These are phyloP conservation scores for Hygrocybe coccinea DNA, from an alignment of 768 basidiomycete genomes.

Conservation along the genomic window DNA sequence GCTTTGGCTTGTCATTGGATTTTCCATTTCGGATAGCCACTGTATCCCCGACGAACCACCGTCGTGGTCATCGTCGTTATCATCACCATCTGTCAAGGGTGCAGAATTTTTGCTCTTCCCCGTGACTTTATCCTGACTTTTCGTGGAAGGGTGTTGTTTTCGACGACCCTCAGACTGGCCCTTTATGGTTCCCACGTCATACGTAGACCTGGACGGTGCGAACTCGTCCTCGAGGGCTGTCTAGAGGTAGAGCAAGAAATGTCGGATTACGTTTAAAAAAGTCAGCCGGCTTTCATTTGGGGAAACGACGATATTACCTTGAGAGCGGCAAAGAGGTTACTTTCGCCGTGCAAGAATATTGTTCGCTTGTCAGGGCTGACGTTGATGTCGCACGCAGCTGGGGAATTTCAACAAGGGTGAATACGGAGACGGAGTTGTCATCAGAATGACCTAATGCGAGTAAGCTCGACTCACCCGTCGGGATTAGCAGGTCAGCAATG, in stretches of 20 bases:
- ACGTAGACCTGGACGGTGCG: slow-evolving; percentile 69
- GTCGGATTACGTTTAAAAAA: not conserved
- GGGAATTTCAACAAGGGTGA: not conserved
- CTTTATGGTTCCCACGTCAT: slow-evolving; percentile 40
- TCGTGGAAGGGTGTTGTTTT: not conserved
- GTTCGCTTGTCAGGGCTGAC: slow-evolving; percentile 97
- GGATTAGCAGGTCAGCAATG: slow-evolving; percentile 77
- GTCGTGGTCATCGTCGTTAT: too few relatives aligned
- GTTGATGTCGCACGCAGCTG: slow-evolving; percentile 86
- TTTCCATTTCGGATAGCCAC: too few relatives aligned
- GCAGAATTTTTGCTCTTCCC: too few relatives aligned
- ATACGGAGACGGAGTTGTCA: not conserved
- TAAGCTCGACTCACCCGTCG: slow-evolving; percentile 56
- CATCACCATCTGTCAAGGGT: too few relatives aligned
- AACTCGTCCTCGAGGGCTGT: slow-evolving; percentile 62
- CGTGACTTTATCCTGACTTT: not conserved
- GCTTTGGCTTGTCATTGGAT: too few relatives aligned
- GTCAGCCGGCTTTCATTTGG: not conserved
- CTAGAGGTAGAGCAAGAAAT: slow-evolving; percentile 34
- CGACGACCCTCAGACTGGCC: slow-evolving; percentile 2
- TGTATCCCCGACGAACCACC: too few relatives aligned
- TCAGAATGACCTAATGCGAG: not conserved
- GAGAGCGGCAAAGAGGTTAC: slow-evolving; percentile 67
- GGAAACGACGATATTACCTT: slow-evolving; percentile 48
- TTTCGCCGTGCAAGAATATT: slow-evolving; percentile 85